Conservation (phyloP, 1,284 basidiomycete species). For the Cryptococcus sp. region DNA sequence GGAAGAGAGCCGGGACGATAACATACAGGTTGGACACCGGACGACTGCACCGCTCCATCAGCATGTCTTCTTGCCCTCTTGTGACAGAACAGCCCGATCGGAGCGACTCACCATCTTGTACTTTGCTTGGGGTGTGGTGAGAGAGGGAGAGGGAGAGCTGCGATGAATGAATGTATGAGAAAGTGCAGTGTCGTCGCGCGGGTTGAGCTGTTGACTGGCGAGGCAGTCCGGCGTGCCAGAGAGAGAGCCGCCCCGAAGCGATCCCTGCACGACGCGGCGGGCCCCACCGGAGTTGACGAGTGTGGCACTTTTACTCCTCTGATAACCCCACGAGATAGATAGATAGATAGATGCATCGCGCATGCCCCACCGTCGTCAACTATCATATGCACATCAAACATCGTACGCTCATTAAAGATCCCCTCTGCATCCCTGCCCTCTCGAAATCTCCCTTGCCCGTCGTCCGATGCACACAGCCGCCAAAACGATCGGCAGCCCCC, state of each 20-base stretch:
- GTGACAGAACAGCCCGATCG: not conserved
- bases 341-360: not conserved
- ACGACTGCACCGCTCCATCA: constrained; percentile 28
- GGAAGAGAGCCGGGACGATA: not conserved
- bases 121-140: too few relatives aligned
- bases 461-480: too few relatives aligned
- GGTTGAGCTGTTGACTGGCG: too few relatives aligned
- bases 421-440: too few relatives aligned
- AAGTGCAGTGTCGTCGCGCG: too few relatives aligned
- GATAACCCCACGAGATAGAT: too few relatives aligned
- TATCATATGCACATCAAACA: constrained; percentile 2
- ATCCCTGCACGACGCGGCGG: not conserved
- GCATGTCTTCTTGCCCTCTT: not conserved
- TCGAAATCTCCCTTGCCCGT: too few relatives aligned
- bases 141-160: too few relatives aligned
- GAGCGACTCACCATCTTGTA: constrained; percentile 7
- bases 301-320: constrained; percentile 21
- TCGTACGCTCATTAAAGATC: not conserved
- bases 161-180: too few relatives aligned
- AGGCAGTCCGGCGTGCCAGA: too few relatives aligned
- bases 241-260: not conserved
- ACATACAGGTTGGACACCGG: constrained; percentile 44
- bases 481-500: too few relatives aligned
- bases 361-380: not conserved
- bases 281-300: constrained; percentile 7